Base-by-base conservation (phyloP, 1,284 basidiomycete species). In the Trichosporon asahii region DNA sequence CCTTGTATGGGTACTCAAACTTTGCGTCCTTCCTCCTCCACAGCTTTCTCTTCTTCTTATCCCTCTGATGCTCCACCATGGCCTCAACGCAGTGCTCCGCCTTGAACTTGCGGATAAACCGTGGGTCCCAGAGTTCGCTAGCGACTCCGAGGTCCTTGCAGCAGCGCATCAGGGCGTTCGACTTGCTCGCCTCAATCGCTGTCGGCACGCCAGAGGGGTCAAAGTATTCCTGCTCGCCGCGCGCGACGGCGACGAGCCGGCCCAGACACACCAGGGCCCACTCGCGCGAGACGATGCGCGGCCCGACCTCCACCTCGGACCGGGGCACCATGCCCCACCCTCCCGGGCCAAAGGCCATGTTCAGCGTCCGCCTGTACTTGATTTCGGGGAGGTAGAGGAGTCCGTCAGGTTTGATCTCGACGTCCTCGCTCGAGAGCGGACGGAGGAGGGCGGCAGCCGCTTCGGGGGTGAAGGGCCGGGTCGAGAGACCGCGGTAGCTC, bases 141-240 rank as follows among this genome's bases (percentile, higher is more conserved):
- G 96, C 96, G 75, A 99, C 88, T 6, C 96, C 96, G 40, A 99
- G 85, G 79, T 99, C 96, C 81, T 99, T 99, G 85, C 94, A 97
- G 82, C 96, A 98, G 37, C 96, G 87, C 95, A 98, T 98, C 46
- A 99, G 86, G 1, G 96, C 96, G 76, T 99, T 98, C 77, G 91
- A 94, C 84, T 98, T 99, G 85, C 92, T 94, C 0, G 91, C 94
- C 81, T 99, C 96, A 0, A 92, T 93, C 0, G 96, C 96, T 0
- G 95, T 99, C 0, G 96, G 88, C 66, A 99, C 90, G 23, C 95
- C 95, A 0, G 88, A 88, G 2, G 93, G 91, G 78, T 96, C 94
- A 79, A 98, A 99, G 82, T 95, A 98, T 76, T 98, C 94, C 78
- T 98, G 96, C 84, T 99, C 96, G 57, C 96, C 96, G 69, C 96